Evolutionary conservation across 306 rosid species (phyloP).

Genomic region (Carpinus viminea): DNA sequence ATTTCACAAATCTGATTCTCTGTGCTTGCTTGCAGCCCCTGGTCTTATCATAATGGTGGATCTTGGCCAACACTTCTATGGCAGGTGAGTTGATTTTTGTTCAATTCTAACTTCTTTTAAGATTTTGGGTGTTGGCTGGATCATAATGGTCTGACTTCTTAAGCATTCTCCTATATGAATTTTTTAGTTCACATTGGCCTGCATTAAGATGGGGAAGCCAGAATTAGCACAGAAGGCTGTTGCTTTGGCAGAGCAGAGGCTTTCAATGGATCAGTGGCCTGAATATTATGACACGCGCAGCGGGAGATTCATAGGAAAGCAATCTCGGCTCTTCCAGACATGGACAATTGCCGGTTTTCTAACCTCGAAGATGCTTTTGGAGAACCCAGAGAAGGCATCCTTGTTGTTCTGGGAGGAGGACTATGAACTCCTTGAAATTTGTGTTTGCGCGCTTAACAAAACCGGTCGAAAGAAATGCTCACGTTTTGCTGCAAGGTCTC

Average conservation of each 20-base stretch:
- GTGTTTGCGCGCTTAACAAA: slow-evolving; percentile 71
- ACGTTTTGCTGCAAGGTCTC: slow-evolving; percentile 51
- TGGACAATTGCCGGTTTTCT: slow-evolving; percentile 84
- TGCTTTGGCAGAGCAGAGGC: slow-evolving; percentile 69
- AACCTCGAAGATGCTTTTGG: slow-evolving; percentile 71
- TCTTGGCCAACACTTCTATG: slow-evolving; percentile 94
- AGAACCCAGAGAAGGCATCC: slow-evolving; percentile 74
- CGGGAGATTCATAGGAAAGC: slow-evolving; percentile 78
- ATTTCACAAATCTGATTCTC: slow-evolving; percentile 23
- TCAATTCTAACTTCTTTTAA: background rate
- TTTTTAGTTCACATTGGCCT: slow-evolving; percentile 75
- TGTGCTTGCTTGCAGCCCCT: slow-evolving; percentile 59
- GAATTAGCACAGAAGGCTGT: slow-evolving; percentile 70
- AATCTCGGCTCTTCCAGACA: slow-evolving; percentile 67
- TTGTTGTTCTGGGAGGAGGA: slow-evolving; percentile 87
- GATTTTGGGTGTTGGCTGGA: slow-evolving; percentile 2
- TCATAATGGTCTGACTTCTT: background rate
- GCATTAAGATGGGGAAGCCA: slow-evolving; percentile 84
- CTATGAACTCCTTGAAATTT: slow-evolving; percentile 70
- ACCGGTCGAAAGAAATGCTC: slow-evolving; percentile 63
- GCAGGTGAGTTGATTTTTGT: slow-evolving; percentile 60
- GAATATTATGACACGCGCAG: slow-evolving; percentile 75
- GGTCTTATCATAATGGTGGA: slow-evolving; percentile 97
- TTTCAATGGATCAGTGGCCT: slow-evolving; percentile 69
- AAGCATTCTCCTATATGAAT: slow-evolving; percentile 8